Base-by-base conservation (phyloP, 306 rosid species). In the Hippophae tibetana region DNA sequence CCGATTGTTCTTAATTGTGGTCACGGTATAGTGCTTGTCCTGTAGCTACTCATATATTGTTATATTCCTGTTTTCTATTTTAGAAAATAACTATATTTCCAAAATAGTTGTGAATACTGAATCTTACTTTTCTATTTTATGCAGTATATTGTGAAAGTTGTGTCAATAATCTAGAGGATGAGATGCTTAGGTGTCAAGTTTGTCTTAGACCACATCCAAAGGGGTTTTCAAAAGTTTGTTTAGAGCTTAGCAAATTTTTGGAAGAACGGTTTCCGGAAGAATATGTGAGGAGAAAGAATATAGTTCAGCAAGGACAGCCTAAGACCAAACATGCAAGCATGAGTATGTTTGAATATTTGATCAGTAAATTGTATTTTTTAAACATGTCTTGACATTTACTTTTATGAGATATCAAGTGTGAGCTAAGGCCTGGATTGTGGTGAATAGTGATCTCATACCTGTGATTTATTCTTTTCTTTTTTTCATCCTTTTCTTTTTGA, bases 1-100 rank as follows among this genome's bases (percentile, higher is more conserved):
- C 97, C 95, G 41, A 75, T 82, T 56, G 95, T 80, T 79, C 86
- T 86, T 62, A 82, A 84, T 63, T 90, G 97, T 75, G 97, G 97
- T 51, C 95, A 90, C 56, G 94, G 97, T 90, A 84, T 25, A 58
- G 50, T 31, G 38, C 43, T 66, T 43, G 52, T 42, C 59, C 18
- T 9, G 69, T 14, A 54, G 66, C 72, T 56, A 61, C 53, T 66
- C 61, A 10, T 43, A 5, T 61, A 4, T 9, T 69, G 50, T 56
- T 14, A 31, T 47, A 31, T 69, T 53, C 48, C 57, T 42, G 62
- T 48, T 43, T 41, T 64, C 52, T 5, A 26, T 48, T 47, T n/a
- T 46, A 27, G 57, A 72, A 48, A 47, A 44, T 52, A 23, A 41
- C 53, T 13, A 47, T 38, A 42, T 51, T 42, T 60, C 56, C 56